Conservation (phyloP, 768 basidiomycete genomes). For the Boletus reticulatus region DNA sequence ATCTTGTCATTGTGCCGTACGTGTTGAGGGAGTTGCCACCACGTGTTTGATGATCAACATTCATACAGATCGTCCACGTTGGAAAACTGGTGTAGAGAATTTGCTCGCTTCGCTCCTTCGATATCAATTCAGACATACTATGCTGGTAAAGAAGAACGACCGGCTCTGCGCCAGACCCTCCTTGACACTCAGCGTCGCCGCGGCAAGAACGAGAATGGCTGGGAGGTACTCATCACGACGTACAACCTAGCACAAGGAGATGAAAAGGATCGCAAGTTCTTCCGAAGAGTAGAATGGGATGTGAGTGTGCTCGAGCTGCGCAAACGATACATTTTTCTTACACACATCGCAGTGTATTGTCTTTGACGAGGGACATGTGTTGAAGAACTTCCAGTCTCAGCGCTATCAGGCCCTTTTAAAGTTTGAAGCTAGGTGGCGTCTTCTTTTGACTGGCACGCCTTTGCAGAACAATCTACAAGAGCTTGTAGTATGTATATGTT, state of each 20-base stretch:
- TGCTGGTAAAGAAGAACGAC: conserved; percentile 85
- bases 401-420: conserved; percentile 87
- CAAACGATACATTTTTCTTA: background rate
- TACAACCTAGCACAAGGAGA: conserved; percentile 93
- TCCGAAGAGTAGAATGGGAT: conserved; percentile 88
- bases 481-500: conserved; percentile 62
- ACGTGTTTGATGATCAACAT: conserved; percentile 6
- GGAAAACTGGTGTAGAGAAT: conserved; percentile 99
- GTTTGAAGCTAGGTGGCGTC: conserved; percentile 83
- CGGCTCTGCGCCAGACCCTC: conserved; percentile 68
- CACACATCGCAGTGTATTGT: conserved; percentile 67
- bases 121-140: conserved; percentile 92
- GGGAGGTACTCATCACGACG: conserved; percentile 95
- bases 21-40: conserved; percentile 31
- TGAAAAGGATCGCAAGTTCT: conserved; percentile 86
- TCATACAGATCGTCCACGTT: conserved; percentile 80
- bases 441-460: conserved; percentile 94
- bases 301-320: conserved; percentile 46
- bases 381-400: conserved; percentile 98
- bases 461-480: conserved; percentile 91
- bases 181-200: conserved; percentile 52
- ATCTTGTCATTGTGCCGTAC: conserved; percentile 93
- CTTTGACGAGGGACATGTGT: conserved; percentile 95
- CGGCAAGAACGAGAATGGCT: conserved; percentile 54
- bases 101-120: conserved; percentile 83